A percentile compares a stretch with the other conserved stretches of the same genome.
Conservation (phyloP, 2,329 filamentous ascomycete genomes). For the Trematosphaeria pertusa region DNA sequence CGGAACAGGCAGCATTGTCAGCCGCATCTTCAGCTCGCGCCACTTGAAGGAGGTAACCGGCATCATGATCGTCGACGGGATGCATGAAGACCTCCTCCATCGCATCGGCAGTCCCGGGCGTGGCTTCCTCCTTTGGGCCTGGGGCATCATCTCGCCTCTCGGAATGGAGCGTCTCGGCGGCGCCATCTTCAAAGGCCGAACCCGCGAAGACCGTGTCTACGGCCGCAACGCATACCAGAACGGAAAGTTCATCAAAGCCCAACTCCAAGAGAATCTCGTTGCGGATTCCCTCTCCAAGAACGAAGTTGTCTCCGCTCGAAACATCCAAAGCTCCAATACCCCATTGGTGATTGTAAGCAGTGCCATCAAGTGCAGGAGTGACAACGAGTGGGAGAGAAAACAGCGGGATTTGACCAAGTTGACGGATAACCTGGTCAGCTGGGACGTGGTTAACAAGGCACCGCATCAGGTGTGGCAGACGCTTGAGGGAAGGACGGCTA, state of each 20-base stretch:
- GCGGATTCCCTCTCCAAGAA: slow-evolving; percentile 83
- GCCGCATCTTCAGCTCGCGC: slow-evolving; percentile 86
- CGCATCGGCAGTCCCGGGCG: slow-evolving; percentile 70
- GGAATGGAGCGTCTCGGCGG: slow-evolving; percentile 82
- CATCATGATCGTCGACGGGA: slow-evolving; percentile 82
- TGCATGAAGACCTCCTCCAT: slow-evolving; percentile 85
- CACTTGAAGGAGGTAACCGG: slow-evolving; percentile 78
- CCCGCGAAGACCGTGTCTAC: slow-evolving; percentile 82
- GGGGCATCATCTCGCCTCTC: slow-evolving; percentile 84
- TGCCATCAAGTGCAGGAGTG: slow-evolving; percentile 70
- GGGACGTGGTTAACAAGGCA: slow-evolving; percentile 86
- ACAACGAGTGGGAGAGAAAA: slow-evolving; percentile 78
- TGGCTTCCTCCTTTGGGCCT: slow-evolving; percentile 86
- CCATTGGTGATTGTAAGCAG: slow-evolving; percentile 85
- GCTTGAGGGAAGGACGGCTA: slow-evolving; percentile 70
- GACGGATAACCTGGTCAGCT: slow-evolving; percentile 78
- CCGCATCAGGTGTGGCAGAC: slow-evolving; percentile 88
- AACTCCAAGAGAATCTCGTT: slow-evolving; percentile 91
- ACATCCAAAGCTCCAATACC: slow-evolving; percentile 78
- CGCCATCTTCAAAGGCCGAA: slow-evolving; percentile 81
- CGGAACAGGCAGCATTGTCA: slow-evolving; percentile 87
- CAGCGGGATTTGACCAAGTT: slow-evolving; percentile 84
- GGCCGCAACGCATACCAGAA: slow-evolving; percentile 79
- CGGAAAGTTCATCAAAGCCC: slow-evolving; percentile 86
- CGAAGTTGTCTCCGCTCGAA: slow-evolving; percentile 78